phyloP scores from a whole-genome alignment of 192 early-diverging fungal species.

The Jimgerdemannia flammicorona region DNA sequence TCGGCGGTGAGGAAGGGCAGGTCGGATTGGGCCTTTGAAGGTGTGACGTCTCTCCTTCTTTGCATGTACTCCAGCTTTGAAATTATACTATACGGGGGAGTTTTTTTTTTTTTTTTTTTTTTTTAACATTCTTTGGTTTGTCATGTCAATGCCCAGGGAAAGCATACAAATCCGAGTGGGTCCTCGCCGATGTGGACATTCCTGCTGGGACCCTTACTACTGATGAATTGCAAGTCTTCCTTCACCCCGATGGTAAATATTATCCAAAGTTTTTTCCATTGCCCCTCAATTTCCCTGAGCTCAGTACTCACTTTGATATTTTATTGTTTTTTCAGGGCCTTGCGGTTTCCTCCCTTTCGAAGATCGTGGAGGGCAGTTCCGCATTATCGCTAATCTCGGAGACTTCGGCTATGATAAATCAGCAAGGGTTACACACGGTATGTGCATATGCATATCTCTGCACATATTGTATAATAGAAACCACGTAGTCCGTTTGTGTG shows the following conservation, averaged over 20 bases:
- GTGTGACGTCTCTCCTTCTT: not conserved
- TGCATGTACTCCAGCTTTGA: too few relatives aligned
- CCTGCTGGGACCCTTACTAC: not conserved
- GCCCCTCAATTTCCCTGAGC: too few relatives aligned
- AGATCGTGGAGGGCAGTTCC: not conserved
- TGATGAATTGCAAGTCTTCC: not conserved
- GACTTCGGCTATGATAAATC: not conserved
- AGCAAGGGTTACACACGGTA: not conserved
- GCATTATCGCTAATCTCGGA: not conserved
- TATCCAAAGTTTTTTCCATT: not conserved
- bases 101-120: too few relatives aligned
- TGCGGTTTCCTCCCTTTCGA: not conserved
- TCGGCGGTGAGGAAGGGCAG: conserved; percentile 20
- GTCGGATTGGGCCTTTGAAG: conserved; percentile 22
- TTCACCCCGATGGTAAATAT: not conserved
- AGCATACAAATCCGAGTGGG: not conserved
- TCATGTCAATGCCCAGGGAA: not conserved
- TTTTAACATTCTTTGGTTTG: too few relatives aligned
- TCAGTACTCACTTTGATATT: too few relatives aligned
- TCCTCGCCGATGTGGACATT: not conserved
- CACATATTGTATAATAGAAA: too few relatives aligned
- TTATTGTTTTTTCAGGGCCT: too few relatives aligned
- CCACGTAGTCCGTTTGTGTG: too few relatives aligned
- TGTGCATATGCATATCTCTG: not conserved
- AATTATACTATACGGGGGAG: too few relatives aligned